Conservation (phyloP, 306 rosid genomes). For the Quercus aquifolioides region DNA sequence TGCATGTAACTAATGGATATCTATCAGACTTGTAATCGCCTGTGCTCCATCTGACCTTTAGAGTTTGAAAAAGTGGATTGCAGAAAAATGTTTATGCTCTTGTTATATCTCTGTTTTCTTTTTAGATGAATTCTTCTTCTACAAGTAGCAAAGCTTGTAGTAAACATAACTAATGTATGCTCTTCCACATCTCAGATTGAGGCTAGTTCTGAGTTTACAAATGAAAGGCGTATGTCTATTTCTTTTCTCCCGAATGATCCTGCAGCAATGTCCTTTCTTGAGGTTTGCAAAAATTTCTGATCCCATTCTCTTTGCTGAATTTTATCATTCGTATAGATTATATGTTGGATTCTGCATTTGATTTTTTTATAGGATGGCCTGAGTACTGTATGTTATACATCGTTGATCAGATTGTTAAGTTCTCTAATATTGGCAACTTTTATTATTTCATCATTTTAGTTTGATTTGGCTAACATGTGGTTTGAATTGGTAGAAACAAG, state of each 20-base stretch:
- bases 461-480: background rate
- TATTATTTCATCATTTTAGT: background rate
- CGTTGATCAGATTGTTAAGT: background rate
- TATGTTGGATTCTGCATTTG: background rate
- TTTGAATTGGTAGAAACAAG: background rate
- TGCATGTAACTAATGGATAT: constrained; percentile 11
- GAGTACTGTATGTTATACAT: background rate
- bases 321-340: background rate
- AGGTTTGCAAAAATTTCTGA: constrained; percentile 43
- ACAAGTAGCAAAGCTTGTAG: constrained; percentile 4
- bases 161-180: constrained; percentile 28
- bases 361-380: background rate
- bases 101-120: background rate
- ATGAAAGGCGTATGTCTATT: constrained; percentile 60
- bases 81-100: background rate
- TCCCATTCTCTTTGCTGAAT: constrained; percentile 2
- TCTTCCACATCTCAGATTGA: constrained; percentile 52
- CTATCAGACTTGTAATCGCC: background rate
- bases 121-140: constrained; percentile 1
- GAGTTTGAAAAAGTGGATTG: background rate
- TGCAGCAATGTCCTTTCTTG: constrained; percentile 60
- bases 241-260: constrained; percentile 72
- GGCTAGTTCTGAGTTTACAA: constrained; percentile 63
- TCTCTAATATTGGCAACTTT: background rate
- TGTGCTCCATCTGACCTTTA: constrained; percentile 1